Conservation (phyloP, 1,284 basidiomycete species). For the Fomitiporia mediterranea region DNA sequence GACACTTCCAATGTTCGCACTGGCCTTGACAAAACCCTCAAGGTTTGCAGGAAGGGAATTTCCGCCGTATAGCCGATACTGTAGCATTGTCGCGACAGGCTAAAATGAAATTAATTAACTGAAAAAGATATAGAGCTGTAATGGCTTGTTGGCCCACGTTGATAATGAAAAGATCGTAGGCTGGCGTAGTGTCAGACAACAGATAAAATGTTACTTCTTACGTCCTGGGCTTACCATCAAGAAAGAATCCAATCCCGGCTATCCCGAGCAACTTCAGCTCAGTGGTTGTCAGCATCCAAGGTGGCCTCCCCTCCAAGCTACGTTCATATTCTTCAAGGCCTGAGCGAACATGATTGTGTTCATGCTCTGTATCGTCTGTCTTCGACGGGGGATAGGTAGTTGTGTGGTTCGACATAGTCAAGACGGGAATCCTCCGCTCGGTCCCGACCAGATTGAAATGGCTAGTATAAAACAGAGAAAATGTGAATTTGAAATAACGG, state of each 20-base stretch:
- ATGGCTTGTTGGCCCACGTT: conserved; percentile 42
- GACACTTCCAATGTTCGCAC: conserved; percentile 69
- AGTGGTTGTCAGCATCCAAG: conserved; percentile 41
- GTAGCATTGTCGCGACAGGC: conserved; percentile 74
- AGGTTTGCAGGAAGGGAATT: conserved; percentile 48
- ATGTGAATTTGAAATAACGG: too few relatives aligned
- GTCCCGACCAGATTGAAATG: background rate
- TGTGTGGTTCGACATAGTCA: background rate
- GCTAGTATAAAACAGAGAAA: background rate
- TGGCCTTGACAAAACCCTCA: conserved; percentile 62
- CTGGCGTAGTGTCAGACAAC: conserved; percentile 30
- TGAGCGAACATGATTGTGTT: conserved; percentile 8
- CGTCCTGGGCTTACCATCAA: conserved; percentile 45
- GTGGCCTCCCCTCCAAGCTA: conserved; percentile 35
- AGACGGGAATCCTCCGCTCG: background rate
- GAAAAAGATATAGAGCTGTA: background rate
- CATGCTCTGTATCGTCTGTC: background rate
- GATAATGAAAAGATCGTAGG: conserved; percentile 76
- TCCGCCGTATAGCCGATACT: conserved; percentile 64
- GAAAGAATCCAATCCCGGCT: conserved; percentile 65
- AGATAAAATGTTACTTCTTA: conserved; percentile 15
- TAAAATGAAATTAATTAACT: conserved; percentile 25
- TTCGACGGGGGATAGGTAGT: background rate
- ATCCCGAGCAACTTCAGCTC: conserved; percentile 58
- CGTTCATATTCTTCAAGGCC: conserved; percentile 45